Base-by-base conservation (phyloP, 2,329 filamentous ascomycete genomes). In the Paramyrothecium roridum region DNA sequence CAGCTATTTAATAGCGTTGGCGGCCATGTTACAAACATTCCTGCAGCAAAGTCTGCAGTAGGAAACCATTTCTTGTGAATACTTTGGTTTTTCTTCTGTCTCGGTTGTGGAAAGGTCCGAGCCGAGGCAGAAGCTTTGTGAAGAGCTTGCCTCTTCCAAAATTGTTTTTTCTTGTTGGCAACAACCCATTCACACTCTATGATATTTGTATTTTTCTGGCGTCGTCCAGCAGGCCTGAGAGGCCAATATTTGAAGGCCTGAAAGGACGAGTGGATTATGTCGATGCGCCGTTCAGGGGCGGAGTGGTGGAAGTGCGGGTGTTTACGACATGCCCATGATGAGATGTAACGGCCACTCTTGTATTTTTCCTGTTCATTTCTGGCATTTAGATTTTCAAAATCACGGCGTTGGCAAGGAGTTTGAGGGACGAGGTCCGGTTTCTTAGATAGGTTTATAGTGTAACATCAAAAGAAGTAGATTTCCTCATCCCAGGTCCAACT, bases 1-100 rank as follows among this genome's bases (percentile, higher is more conserved):
- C 80, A 3, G 76, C 74, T 26, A 65, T 71, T 23, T 71, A 50
- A 43, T 13, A 19, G 6, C n/a, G 7, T 16, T 43, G 7, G 6
- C 37, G 7, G 6, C 37, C n/a, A 17, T 6, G 4, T 6, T 19
- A 4, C 37, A 6, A 17, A 17, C 7, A 43, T 43, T 19, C 37
- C 26, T 45, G 17, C 12, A 6, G 12, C 40, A 45, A n/a, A 7
- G 4, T 45, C 8, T 45, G 20, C 20, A 45, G 20, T 8, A 45
- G 20, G 40, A 45, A 45, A 45, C 6, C 26, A 30, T 10, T 43
- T 43, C 37, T 43, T 43, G 37, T 43, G 37, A 43, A 43, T 43
- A 43, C 26, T 43, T 43, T 6, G n/a, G 4, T 19, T 16, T 43
- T 43, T n/a, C n/a, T n/a, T n/a, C n/a, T n/a, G n/a, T n/a, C n/a